Evolutionary conservation across 1,284 basidiomycete species (phyloP).

Genomic region (Cryptococcus jaspeensis): DNA sequence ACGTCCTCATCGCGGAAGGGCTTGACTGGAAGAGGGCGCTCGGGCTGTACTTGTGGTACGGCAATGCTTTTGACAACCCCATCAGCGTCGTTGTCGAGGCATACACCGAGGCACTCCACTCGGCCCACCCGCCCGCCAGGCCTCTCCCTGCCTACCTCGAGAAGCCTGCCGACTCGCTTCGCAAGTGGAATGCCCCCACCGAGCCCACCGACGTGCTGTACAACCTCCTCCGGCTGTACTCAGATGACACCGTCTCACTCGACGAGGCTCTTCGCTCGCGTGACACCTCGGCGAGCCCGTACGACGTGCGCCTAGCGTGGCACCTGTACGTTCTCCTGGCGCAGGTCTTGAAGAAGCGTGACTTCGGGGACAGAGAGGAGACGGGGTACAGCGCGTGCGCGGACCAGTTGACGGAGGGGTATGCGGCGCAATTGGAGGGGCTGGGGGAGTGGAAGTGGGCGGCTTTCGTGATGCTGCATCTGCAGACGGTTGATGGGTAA

Average conservation of each 20-base stretch:
- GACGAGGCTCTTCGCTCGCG: constrained; percentile 61
- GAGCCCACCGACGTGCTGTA: constrained; percentile 68
- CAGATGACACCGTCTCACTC: constrained; percentile 57
- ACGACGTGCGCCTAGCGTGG: constrained; percentile 86
- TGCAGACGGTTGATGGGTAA: constrained; percentile 75
- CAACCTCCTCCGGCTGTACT: constrained; percentile 74
- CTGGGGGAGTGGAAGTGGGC: constrained; percentile 80
- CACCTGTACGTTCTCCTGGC: constrained; percentile 88
- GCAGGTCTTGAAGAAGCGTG: constrained; percentile 73
- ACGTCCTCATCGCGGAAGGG: constrained; percentile 70
- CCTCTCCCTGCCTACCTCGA: constrained; percentile 72
- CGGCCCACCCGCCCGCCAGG: constrained; percentile 52
- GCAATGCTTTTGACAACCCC: constrained; percentile 67
- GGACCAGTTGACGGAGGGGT: constrained; percentile 76
- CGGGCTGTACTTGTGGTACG: constrained; percentile 89
- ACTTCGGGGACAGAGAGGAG: constrained; percentile 75
- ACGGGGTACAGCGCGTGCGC: constrained; percentile 76
- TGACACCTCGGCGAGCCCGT: constrained; percentile 71
- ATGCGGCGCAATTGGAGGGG: constrained; percentile 83
- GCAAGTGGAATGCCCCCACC: constrained; percentile 48
- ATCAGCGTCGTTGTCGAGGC: constrained; percentile 67
- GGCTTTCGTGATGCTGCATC: constrained; percentile 82
- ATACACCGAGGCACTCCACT: constrained; percentile 61
- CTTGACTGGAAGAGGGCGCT: constrained; percentile 95
- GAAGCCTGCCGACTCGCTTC: constrained; percentile 22